phyloP scores from a whole-genome alignment of 805 yeast species.

The Vanderwaltozyma tropicalis region DNA sequence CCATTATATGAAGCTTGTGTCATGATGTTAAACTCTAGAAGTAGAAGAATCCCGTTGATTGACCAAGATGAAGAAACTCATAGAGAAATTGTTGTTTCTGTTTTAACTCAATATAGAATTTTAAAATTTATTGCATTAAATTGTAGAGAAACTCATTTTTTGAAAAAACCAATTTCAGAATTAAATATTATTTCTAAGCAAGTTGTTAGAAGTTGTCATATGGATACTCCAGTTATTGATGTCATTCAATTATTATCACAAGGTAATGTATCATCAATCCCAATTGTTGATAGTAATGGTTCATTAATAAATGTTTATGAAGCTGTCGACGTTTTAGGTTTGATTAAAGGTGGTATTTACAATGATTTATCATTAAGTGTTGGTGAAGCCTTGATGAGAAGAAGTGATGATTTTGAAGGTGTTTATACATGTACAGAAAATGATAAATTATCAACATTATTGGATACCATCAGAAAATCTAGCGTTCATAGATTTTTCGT shows the following conservation, averaged over 20 bases:
- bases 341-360: slow-evolving; percentile 89
- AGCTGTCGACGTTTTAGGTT: slow-evolving; percentile 85
- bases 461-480: slow-evolving; percentile 87
- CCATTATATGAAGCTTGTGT: slow-evolving; percentile 87
- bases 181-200: slow-evolving; percentile 51
- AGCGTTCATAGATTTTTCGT: slow-evolving; percentile 87
- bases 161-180: slow-evolving; percentile 64
- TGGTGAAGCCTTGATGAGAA: slow-evolving; percentile 88
- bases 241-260: slow-evolving; percentile 75
- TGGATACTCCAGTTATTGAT: slow-evolving; percentile 89
- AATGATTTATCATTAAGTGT: slow-evolving; percentile 83
- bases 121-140: slow-evolving; percentile 90
- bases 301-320: slow-evolving; percentile 82
- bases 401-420: slow-evolving; percentile 92
- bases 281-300: slow-evolving; percentile 68
- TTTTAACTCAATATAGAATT: slow-evolving; percentile 91
- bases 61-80: slow-evolving; percentile 89
- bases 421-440: slow-evolving; percentile 88
- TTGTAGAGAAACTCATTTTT: slow-evolving; percentile 85
- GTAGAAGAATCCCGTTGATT: slow-evolving; percentile 87
- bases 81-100: slow-evolving; percentile 90
- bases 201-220: slow-evolving; percentile 63
- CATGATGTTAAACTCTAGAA: slow-evolving; percentile 77
- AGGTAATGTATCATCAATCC: slow-evolving; percentile 82
- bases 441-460: slow-evolving; percentile 77